Evolutionary conservation across 805 yeast genomes (phyloP), one percentile per base, ranked within the genome.

Genomic region (Starmerella geochares): DNA sequence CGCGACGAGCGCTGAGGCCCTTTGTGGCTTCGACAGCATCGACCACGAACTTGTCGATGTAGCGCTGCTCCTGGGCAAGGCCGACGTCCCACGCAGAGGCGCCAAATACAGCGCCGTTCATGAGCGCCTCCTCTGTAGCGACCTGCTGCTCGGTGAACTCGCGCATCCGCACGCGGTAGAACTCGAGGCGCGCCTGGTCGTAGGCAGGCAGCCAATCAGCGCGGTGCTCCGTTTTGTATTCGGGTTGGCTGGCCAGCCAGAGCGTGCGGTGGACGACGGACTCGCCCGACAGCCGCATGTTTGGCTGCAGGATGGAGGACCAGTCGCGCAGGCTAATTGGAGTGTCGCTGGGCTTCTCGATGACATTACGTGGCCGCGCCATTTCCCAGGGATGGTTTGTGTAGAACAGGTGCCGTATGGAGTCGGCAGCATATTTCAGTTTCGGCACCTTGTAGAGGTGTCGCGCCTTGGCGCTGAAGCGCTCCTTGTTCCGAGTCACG

Each of bases 381-480:
- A 88, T 71, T 67, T 92, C 98, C 98, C 98, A 92, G 6, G 98
- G 98, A 67, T 92, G 98, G 64, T 88, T 96, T 52, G 79, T 79
- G 66, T 81, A 90, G 62, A 92, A 92, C 21, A 83, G 71, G 42
- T 76, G 73, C 69, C 98, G 78, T 58, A 92, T 67, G 59, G 81
- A 79, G 67, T 92, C 98, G 66, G 90, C 92, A 48, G 78, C 65
- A 57, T 75, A 81, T 50, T 65, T 65, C 60, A 84, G 68, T 54
- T 74, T 72, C 37, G 77, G 76, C 10, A 82, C 73, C 55, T 71
- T 67, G 58, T 72, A 71, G 14, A 81, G 69, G 50, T 71, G 71
- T 43, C 50, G 54, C 17, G 57, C 61, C 38, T 55, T 50, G 13
- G 59, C 47, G 42, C 68, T 69, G 47, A 59, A 64, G 38, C 65